A percentile compares a stretch with the other conserved stretches of the same genome.
Conservation (phyloP, 2,329 filamentous ascomycete genomes). For the Apiospora aurea region DNA sequence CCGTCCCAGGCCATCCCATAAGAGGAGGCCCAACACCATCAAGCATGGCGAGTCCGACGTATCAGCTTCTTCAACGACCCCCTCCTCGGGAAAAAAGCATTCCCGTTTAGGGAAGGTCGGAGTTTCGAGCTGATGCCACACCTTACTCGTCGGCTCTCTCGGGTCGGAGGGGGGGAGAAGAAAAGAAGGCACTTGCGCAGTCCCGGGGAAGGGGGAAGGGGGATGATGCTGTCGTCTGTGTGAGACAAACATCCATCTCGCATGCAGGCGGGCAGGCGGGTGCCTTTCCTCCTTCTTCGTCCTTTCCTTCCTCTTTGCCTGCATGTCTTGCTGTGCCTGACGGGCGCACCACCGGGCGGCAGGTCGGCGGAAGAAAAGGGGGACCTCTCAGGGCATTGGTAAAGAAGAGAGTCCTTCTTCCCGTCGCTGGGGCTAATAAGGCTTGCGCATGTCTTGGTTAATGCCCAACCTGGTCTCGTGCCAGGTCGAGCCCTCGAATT, state of each 20-base stretch:
- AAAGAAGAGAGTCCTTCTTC: neutral
- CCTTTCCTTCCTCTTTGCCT: neutral
- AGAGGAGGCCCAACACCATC: neutral
- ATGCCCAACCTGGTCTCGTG: conserved; percentile 5
- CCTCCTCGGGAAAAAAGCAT: neutral
- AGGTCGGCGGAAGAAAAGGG: neutral
- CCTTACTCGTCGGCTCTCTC: neutral
- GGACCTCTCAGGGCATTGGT: neutral
- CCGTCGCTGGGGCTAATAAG: neutral
- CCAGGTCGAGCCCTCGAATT: neutral
- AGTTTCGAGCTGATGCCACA: neutral
- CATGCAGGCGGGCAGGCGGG: neutral
- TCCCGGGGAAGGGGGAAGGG: neutral
- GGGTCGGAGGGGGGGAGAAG: conserved; percentile 8
- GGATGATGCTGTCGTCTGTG: neutral
- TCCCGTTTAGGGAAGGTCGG: conserved; percentile 10
- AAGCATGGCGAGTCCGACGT: neutral
- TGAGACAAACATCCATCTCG: conserved; percentile 8
- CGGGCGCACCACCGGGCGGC: neutral
- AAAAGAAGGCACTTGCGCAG: neutral
- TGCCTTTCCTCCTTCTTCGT: neutral
- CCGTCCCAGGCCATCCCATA: neutral
- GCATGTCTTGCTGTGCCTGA: neutral
- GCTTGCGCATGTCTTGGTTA: neutral
- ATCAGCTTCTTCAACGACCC: neutral